Conservation (phyloP, 75 land plant genomes). For the Ceratopteris richardii region DNA sequence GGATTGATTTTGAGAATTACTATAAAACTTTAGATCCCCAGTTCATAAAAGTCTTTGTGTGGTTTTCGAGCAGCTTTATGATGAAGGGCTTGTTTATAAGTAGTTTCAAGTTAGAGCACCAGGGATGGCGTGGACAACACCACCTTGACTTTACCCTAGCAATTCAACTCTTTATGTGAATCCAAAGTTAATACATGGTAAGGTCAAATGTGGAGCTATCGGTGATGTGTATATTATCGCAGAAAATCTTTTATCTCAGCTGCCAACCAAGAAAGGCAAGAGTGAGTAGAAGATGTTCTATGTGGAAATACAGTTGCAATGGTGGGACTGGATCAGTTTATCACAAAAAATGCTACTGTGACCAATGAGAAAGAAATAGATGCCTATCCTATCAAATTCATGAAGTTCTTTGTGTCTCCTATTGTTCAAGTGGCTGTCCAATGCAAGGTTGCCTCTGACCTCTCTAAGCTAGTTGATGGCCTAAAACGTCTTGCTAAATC, state of each 20-base stretch:
- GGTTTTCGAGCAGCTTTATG: conserved; percentile 80
- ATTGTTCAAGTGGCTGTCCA: conserved; percentile 29
- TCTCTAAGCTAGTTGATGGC: conserved; percentile 66
- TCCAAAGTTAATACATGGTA: conserved; percentile 61
- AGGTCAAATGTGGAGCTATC: conserved; percentile 60
- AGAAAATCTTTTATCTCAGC: conserved; percentile 58
- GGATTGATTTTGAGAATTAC: conserved; percentile 92
- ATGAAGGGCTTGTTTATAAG: conserved; percentile 78
- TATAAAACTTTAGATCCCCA: conserved; percentile 91
- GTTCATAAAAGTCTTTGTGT: conserved; percentile 94
- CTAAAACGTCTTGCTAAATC: conserved; percentile 69
- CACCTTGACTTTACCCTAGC: conserved; percentile 98
- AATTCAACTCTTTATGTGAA: conserved; percentile 92
- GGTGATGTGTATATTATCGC: conserved; percentile 76
- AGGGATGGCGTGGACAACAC: conserved; percentile 97
- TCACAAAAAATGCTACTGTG: conserved; percentile 56
- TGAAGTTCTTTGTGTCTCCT: conserved; percentile 37
- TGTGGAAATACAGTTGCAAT: conserved; percentile 64
- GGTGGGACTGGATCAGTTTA: conserved; percentile 60
- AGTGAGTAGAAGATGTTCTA: conserved; percentile 33
- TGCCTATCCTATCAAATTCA: conserved; percentile 57
- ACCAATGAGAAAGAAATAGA: conserved; percentile 54
- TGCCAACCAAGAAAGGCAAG: conserved; percentile 56
- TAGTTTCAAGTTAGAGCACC: conserved; percentile 87
- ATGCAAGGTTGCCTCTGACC: conserved; percentile 46